These are phyloP conservation scores for Moesziomyces sp. DNA, from an alignment of 1,284 basidiomycete genomes.

Conservation along the genomic window DNA sequence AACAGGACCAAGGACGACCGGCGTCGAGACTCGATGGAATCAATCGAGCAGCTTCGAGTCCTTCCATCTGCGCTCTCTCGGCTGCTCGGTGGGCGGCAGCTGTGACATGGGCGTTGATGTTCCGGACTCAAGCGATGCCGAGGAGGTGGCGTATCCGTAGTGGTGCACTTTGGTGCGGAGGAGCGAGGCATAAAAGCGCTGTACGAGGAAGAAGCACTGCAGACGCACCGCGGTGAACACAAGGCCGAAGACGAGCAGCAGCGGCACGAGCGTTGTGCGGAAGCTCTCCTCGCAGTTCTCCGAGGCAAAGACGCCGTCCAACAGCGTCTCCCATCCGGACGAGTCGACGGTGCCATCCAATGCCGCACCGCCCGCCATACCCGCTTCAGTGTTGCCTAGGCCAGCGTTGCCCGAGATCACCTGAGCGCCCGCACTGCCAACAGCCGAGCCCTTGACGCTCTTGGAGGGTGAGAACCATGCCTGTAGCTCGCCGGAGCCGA, in stretches of 20 bases:
- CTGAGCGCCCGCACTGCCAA: not conserved
- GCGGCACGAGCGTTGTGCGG: conserved; percentile 37
- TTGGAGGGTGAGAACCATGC: conserved; percentile 22
- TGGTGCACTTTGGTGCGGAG: conserved; percentile 31
- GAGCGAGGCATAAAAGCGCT: conserved; percentile 28
- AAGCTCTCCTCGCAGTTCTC: conserved; percentile 57
- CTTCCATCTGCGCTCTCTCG: conserved; percentile 29
- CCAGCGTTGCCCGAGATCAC: not conserved
- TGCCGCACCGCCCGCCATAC: not conserved
- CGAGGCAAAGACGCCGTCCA: conserved; percentile 44
- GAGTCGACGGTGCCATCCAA: conserved; percentile 23
- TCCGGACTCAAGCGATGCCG: conserved; percentile 13
- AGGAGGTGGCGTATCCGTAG: conserved; percentile 23
- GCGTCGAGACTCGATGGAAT: conserved; percentile 4
- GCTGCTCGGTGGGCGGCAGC: not conserved
- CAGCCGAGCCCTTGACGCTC: not conserved
- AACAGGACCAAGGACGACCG: conserved; percentile 8
- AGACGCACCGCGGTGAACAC: conserved; percentile 42
- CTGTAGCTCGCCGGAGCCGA: conserved; percentile 39
- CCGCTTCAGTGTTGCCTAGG: not conserved
- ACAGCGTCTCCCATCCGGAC: conserved; percentile 44
- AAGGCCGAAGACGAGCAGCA: conserved; percentile 41
- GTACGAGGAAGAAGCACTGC: conserved; percentile 49
- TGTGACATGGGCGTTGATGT: conserved; percentile 24
- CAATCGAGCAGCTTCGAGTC: conserved; percentile 36